Percentiles rank a stretch among this genome's conserved stretches.
These are phyloP conservation scores for Xylaria cubensis DNA, from an alignment of 495 filamentous ascomycete genomes.

Conservation along the genomic window DNA sequence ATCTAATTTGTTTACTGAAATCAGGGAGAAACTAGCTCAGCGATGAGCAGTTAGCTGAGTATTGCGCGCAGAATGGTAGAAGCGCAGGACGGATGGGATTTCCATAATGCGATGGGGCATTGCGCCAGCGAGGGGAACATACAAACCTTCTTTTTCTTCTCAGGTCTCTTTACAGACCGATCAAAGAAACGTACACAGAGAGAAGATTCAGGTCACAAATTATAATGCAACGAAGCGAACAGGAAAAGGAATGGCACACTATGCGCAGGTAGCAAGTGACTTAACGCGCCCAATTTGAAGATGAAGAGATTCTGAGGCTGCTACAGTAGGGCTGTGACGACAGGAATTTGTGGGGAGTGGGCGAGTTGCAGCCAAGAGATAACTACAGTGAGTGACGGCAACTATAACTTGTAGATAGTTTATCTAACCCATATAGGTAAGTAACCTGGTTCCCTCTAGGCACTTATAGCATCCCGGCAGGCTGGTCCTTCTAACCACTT, in stretches of 20 bases:
- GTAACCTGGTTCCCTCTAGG: not conserved
- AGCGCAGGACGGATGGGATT: not conserved
- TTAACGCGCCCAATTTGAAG: conserved; percentile 15
- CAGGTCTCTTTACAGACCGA: not conserved
- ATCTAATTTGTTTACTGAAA: not conserved
- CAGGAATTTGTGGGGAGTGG: conserved; percentile 4
- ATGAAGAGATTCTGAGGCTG: conserved; percentile 12
- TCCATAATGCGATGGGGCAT: not conserved
- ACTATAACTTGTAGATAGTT: not conserved
- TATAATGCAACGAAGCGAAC: conserved; percentile 20
- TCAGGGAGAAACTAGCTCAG: not conserved
- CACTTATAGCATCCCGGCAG: not conserved
- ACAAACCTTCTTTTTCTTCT: conserved; percentile 1
- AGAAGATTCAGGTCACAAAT: not conserved
- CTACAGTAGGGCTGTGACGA: not conserved
- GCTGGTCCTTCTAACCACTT: conserved; percentile 27
- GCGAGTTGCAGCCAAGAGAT: not conserved
- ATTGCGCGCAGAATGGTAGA: not conserved
- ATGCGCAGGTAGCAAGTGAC: conserved; percentile 1
- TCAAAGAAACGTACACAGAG: not conserved
- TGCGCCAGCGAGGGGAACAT: not conserved
- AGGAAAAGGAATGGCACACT: conserved; percentile 17
- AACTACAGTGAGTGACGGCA: too few species aligned
- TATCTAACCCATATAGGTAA: not conserved
- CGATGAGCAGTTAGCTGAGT: not conserved